Percentiles rank a stretch among this genome's conserved stretches.
Conservation (phyloP, 345 rosid genomes). For the Carallia brachiata region DNA sequence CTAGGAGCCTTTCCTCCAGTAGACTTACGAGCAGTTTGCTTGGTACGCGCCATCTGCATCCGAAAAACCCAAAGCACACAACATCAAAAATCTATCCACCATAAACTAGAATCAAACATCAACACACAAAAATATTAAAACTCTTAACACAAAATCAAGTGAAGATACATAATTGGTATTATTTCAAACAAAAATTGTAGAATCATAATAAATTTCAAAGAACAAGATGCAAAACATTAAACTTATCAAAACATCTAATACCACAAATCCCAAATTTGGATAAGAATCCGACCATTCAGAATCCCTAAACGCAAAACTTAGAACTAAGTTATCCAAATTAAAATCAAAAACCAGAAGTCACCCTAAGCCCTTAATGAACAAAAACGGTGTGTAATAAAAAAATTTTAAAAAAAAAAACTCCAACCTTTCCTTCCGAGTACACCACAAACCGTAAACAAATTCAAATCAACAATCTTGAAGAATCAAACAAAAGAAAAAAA, state of each 20-base stretch:
- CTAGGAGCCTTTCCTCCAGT: slow-evolving; percentile 97
- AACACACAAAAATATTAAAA: background rate
- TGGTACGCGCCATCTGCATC: slow-evolving; percentile 80
- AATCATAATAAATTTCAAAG: background rate
- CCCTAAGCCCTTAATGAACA: too few species aligned
- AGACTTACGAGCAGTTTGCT: slow-evolving; percentile 94
- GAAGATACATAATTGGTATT: too few species aligned
- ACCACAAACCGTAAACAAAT: background rate
- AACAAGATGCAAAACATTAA: background rate
- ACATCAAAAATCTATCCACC: background rate
- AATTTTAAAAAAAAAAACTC: background rate
- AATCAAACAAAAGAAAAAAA: background rate
- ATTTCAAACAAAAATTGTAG: too few species aligned
- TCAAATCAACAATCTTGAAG: background rate
- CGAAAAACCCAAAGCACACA: background rate
- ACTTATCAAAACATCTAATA: background rate
- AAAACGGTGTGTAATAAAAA: background rate
- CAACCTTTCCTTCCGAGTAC: background rate
- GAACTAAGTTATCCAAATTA: background rate
- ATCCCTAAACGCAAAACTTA: background rate
- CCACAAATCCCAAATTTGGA: background rate
- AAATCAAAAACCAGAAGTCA: background rate
- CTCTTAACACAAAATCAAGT: too few species aligned
- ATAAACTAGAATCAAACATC: background rate
- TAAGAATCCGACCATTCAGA: background rate